phyloP scores from a whole-genome alignment of 371 early-diverging fungal genomes.

The Blakeslea trispora region DNA sequence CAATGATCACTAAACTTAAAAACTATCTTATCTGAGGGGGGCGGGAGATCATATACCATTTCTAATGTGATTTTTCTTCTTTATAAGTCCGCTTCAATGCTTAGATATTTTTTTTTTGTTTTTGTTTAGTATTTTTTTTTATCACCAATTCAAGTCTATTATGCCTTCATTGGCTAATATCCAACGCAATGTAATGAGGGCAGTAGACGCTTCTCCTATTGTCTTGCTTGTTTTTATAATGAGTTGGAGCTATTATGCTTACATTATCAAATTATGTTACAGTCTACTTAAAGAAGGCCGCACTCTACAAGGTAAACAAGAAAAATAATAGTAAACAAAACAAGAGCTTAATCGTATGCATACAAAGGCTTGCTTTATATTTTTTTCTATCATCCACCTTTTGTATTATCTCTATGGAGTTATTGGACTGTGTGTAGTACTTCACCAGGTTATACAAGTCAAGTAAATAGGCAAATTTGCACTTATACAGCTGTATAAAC shows the following conservation, averaged over 20 bases:
- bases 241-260: conserved; percentile 45
- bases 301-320: conserved; percentile 34
- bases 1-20: too few relatives aligned
- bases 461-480: conserved; percentile 17
- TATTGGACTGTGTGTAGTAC: conserved; percentile 41
- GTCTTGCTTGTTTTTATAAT: conserved; percentile 33
- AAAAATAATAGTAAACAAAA: background rate
- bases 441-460: conserved; percentile 42
- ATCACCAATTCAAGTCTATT: too few relatives aligned
- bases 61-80: too few relatives aligned
- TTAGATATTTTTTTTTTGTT: too few relatives aligned
- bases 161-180: conserved; percentile 15
- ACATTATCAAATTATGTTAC: conserved; percentile 30
- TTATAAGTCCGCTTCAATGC: too few relatives aligned
- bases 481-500: too few relatives aligned
- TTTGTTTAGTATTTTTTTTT: too few relatives aligned
- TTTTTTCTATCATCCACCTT: conserved; percentile 38
- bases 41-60: too few relatives aligned
- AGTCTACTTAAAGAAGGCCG: conserved; percentile 31
- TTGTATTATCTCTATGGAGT: conserved; percentile 44
- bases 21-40: too few relatives aligned
- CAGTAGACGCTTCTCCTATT: conserved; percentile 45
- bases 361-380: conserved; percentile 34
- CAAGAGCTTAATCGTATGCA: background rate
- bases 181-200: conserved; percentile 22